These are phyloP conservation scores for Saturnispora sekii DNA, from an alignment of 805 yeast genomes.

Conservation along the genomic window DNA sequence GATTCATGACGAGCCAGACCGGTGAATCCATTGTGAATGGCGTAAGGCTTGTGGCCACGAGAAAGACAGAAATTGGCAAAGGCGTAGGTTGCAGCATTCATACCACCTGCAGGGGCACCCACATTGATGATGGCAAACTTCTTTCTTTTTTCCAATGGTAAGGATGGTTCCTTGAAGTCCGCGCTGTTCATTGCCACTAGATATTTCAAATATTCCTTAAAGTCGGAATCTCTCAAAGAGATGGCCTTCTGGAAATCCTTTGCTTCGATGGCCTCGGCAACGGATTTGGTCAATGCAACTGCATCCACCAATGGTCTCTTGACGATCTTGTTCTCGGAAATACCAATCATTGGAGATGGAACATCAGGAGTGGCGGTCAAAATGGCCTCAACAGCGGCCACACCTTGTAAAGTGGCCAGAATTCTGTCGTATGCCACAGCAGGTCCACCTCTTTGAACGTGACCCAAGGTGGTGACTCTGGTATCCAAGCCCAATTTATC, in stretches of 20 bases:
- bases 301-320: slow-evolving; percentile 65
- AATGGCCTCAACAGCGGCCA: slow-evolving; percentile 70
- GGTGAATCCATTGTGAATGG: slow-evolving; percentile 64
- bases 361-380: slow-evolving; percentile 56
- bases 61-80: slow-evolving; percentile 69
- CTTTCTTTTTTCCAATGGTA: slow-evolving; percentile 44
- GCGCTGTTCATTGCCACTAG: slow-evolving; percentile 60
- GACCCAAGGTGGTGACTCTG: slow-evolving; percentile 68
- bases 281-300: slow-evolving; percentile 59
- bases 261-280: slow-evolving; percentile 56
- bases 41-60: slow-evolving; percentile 62
- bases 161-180: slow-evolving; percentile 51
- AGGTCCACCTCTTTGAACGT: slow-evolving; percentile 77
- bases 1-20: slow-evolving; percentile 59
- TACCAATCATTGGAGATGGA: slow-evolving; percentile 75
- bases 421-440: slow-evolving; percentile 68
- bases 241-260: slow-evolving; percentile 66
- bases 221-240: slow-evolving; percentile 60
- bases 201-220: slow-evolving; percentile 53
- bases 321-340: slow-evolving; percentile 60
- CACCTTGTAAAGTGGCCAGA: slow-evolving; percentile 72
- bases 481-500: slow-evolving; percentile 60
- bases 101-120: slow-evolving; percentile 75
- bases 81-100: slow-evolving; percentile 70
- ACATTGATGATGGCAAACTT: slow-evolving; percentile 64